These are phyloP conservation scores for Phialophora verrucosa DNA, from an alignment of 2,329 filamentous ascomycete genomes.

Conservation along the genomic window DNA sequence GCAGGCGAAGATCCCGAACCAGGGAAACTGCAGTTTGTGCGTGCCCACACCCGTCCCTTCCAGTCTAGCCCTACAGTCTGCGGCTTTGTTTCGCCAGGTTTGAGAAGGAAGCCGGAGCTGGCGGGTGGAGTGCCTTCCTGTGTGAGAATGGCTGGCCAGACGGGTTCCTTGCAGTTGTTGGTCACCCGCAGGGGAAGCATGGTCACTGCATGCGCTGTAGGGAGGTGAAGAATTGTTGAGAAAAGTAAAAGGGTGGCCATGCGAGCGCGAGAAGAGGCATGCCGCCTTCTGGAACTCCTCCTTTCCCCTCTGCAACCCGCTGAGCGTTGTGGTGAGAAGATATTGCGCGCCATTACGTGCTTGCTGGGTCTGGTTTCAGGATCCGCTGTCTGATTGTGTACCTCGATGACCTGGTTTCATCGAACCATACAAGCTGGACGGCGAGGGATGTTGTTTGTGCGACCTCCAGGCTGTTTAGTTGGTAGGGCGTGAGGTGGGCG, in stretches of 20 bases:
- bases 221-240: conserved; percentile 7
- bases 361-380: neutral
- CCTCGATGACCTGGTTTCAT: neutral
- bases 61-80: conserved; percentile 71
- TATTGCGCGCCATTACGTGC: neutral
- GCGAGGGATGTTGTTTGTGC: neutral
- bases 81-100: conserved; percentile 64
- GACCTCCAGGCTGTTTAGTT: neutral
- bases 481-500: neutral
- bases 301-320: neutral
- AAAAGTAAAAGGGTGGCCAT: neutral
- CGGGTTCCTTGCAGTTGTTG: conserved; percentile 72
- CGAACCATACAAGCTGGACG: neutral
- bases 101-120: conserved; percentile 71
- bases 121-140: conserved; percentile 72
- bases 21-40: conserved; percentile 81
- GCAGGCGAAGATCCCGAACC: conserved; percentile 60
- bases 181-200: conserved; percentile 68
- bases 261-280: neutral
- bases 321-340: neutral
- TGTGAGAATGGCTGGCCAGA: conserved; percentile 78
- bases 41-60: conserved; percentile 81
- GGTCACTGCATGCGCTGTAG: conserved; percentile 1
- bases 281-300: neutral
- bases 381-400: neutral